Conservation (phyloP, 1,284 basidiomycete species). For the Sutorius eximius region DNA sequence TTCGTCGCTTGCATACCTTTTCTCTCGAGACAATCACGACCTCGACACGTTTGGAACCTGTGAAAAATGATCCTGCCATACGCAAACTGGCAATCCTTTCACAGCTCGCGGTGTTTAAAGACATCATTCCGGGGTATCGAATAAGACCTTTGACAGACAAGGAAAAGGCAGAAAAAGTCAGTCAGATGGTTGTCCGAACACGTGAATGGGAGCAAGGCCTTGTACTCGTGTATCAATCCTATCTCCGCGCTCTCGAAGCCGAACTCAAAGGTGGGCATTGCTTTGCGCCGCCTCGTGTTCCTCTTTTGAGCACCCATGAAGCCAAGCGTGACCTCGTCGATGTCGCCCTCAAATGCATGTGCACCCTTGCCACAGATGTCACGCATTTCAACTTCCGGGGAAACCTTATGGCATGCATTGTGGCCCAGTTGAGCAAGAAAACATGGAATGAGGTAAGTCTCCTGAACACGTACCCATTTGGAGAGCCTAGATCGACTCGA, state of each 20-base stretch:
- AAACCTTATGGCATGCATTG: conserved; percentile 89
- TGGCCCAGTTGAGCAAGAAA: conserved; percentile 81
- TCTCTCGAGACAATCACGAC: conserved; percentile 71
- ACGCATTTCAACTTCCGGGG: conserved; percentile 98
- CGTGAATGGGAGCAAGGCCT: conserved; percentile 98
- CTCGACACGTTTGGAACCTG: conserved; percentile 61
- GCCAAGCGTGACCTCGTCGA: conserved; percentile 73
- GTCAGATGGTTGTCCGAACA: conserved; percentile 87
- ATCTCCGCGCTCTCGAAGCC: conserved; percentile 80
- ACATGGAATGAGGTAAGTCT: conserved; percentile 81
- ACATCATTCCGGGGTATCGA: conserved; percentile 88
- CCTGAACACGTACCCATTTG: conserved; percentile 7
- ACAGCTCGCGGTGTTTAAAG: conserved; percentile 92
- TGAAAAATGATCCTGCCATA: conserved; percentile 80
- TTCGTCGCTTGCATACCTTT: conserved; percentile 86
- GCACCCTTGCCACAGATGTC: conserved; percentile 77
- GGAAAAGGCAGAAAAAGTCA: conserved; percentile 92
- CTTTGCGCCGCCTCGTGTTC: conserved; percentile 24
- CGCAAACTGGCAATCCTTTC: conserved; percentile 89
- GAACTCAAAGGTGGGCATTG: conserved; percentile 77
- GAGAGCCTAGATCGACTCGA: conserved; percentile 16
- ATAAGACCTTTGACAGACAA: conserved; percentile 89
- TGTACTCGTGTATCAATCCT: conserved; percentile 86
- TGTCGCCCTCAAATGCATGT: conserved; percentile 82
- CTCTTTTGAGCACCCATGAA: conserved; percentile 37